Evolutionary conservation across 345 rosid genomes (phyloP), one percentile per base, ranked within the genome.

Genomic region (Viola odorata): DNA sequence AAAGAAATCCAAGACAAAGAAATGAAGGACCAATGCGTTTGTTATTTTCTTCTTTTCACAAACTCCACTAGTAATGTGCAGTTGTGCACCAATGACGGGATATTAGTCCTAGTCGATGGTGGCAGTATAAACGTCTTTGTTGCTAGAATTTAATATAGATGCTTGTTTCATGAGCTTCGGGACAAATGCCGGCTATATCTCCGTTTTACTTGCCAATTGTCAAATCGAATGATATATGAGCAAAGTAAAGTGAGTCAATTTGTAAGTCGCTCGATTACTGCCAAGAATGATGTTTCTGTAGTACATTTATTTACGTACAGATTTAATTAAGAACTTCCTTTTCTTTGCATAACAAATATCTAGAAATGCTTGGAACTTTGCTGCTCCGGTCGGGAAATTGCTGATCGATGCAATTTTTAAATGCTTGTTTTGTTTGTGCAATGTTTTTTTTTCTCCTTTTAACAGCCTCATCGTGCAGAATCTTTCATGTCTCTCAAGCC

Each of bases 1-100:
- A 41, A 84, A 80, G 80, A 86, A 77, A 75, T 54, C 67, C 71
- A 58, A 72, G 49, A 60, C 54, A 38, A 81, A 62, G 74, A 79
- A 74, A 74, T 77, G 70, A 78, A 66, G 58, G 14, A 53, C 14
- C 41, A 48, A 42, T 23, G 0, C 36, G 2, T 5, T 23, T 23
- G 32, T 23, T 23, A 13, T 12, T 9, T 12, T 36, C 3, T 6
- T 9, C 9, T 9, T 52, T 4, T 44, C 37, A 12, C 53, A 52
- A 15, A 40, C 9, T 14, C 14, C 3, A 39, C 11, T 13, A 14
- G 40, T 16, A 39, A 5, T 58, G 61, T 50, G 12, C 38, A 47
- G 32, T 3, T 58, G 61, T 50, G 12, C 38, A 47, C 13, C 8
- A 12, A 48, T 55, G 16, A 8, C 14, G 13, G 4, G 60, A 59